These are phyloP conservation scores for Xylariaceae sp. DNA, from an alignment of 2,329 filamentous ascomycete genomes.

Conservation along the genomic window DNA sequence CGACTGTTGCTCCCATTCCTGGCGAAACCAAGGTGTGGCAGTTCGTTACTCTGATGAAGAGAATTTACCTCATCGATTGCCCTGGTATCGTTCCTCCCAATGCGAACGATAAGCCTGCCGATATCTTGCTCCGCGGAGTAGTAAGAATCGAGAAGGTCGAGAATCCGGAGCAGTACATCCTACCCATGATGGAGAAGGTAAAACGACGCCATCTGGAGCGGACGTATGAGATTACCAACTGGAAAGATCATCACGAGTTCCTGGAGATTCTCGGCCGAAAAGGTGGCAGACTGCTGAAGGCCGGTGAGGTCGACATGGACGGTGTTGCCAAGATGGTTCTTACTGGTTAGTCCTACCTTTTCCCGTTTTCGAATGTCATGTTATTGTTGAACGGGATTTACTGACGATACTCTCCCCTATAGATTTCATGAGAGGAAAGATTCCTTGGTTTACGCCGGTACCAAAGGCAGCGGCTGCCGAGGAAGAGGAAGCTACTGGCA, in stretches of 20 bases:
- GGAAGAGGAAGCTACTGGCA: conserved; percentile 34
- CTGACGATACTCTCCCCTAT: not conserved
- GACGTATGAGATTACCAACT: conserved; percentile 83
- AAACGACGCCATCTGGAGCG: conserved; percentile 85
- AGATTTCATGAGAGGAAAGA: conserved; percentile 90
- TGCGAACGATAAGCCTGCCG: conserved; percentile 73
- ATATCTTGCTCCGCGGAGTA: conserved; percentile 84
- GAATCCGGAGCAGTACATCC: conserved; percentile 92
- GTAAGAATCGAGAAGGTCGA: conserved; percentile 95
- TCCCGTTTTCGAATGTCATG: not conserved
- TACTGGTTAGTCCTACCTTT: conserved; percentile 42
- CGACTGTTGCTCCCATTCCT: conserved; percentile 87
- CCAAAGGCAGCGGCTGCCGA: conserved; percentile 54
- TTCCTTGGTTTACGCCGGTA: conserved; percentile 90
- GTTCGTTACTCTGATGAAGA: conserved; percentile 91
- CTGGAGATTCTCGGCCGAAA: conserved; percentile 84
- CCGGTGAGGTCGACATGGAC: conserved; percentile 91
- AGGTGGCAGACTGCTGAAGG: conserved; percentile 77
- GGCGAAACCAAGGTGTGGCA: conserved; percentile 98
- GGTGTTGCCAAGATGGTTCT: conserved; percentile 95
- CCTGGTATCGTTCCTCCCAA: conserved; percentile 93
- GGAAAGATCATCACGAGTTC: conserved; percentile 72
- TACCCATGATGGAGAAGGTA: conserved; percentile 71
- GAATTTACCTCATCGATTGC: conserved; percentile 90
- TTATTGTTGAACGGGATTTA: not conserved